phyloP scores from a whole-genome alignment of 1,139 yeast genomes.

The Saccharomycopsis phalli region DNA sequence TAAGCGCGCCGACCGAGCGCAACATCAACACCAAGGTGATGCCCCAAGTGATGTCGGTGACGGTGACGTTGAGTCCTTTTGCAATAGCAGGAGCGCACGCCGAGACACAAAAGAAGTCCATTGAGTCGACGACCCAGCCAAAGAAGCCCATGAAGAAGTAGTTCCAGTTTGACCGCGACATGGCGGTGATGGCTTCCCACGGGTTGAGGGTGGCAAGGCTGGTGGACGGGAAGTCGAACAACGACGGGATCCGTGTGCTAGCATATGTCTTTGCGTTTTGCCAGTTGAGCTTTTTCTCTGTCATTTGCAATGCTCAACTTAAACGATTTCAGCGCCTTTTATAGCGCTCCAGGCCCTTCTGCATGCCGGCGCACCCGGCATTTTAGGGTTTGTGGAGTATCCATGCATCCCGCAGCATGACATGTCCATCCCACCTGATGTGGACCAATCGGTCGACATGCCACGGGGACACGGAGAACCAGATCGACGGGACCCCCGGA shows the following conservation, averaged over 20 bases:
- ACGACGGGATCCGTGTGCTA: slow-evolving; percentile 24
- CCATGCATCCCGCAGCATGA: no score
- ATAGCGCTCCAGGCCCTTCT: no score
- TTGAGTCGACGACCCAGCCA: slow-evolving; percentile 45
- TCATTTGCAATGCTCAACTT: no score
- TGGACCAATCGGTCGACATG: no score
- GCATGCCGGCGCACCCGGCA: no score
- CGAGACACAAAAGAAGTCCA: slow-evolving; percentile 46
- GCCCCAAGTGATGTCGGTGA: slow-evolving; percentile 46
- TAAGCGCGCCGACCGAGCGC: slow-evolving; percentile 49
- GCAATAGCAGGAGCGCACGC: slow-evolving; percentile 39
- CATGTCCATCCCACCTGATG: no score
- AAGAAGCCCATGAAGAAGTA: slow-evolving; percentile 37
- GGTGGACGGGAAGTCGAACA: slow-evolving; percentile 23
- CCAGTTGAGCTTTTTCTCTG: no score
- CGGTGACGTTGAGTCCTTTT: slow-evolving; percentile 30
- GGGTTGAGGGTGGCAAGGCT: slow-evolving; percentile 27
- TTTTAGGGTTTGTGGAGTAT: no score
- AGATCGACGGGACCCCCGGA: no score
- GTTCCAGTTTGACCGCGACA: slow-evolving; percentile 34
- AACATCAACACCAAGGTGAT: slow-evolving; percentile 50
- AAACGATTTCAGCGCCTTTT: no score
- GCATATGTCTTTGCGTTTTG: no score
- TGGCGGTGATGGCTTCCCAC: slow-evolving; percentile 28
- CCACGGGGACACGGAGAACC: no score